Base-by-base conservation (phyloP, 768 basidiomycete species). In the Vararia minispora region DNA sequence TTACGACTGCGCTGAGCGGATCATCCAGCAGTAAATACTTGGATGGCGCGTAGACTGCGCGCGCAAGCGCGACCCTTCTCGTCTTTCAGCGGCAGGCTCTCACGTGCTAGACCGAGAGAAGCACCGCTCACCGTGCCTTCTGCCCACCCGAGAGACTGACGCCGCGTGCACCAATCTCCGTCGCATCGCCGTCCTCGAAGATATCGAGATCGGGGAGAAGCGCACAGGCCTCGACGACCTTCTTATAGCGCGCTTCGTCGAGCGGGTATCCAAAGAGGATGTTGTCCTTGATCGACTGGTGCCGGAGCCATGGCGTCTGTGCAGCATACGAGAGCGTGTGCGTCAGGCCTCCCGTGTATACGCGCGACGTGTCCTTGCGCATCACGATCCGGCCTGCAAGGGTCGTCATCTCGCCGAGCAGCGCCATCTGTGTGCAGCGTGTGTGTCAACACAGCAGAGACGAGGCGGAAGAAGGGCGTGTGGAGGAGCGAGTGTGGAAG, bases 221-320 rank as follows among this genome's bases (percentile, higher is more conserved):
- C 1, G 89, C 90, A 52, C 92, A 97, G 11, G 76, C 81, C 36
- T 88, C 79, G n/a, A 92, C 55, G 20, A 89, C 86, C 0, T 63
- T 65, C 8, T 79, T 60, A 47, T 91, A 91, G 34, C 86, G 64
- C 44, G 77, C 74, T 44, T 83, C 74, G 37, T 84, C 80, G 29
- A 55, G 61, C 28, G 58, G 60, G 40, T 55, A 56, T 7, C 73
- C 74, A 40, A 79, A 79, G n/a, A 75, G 53, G 51, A 79, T 77
- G 54, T 79, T 79, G 33, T 70, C 67, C 44, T 64, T 65, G 53
- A 77, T 71, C 0, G 68, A 68, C n/a, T 62, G 59, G 40, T 66
- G 62, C 18, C 61, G 54, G 6, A 66, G 54, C 61, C 61, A 68
- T 22, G 66, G 63, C 5, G 69, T 59, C 53, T 76, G 74, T 3